Evolutionary conservation across 495 filamentous ascomycete genomes (phyloP).

Genomic region (Penicillium riverlandense): DNA sequence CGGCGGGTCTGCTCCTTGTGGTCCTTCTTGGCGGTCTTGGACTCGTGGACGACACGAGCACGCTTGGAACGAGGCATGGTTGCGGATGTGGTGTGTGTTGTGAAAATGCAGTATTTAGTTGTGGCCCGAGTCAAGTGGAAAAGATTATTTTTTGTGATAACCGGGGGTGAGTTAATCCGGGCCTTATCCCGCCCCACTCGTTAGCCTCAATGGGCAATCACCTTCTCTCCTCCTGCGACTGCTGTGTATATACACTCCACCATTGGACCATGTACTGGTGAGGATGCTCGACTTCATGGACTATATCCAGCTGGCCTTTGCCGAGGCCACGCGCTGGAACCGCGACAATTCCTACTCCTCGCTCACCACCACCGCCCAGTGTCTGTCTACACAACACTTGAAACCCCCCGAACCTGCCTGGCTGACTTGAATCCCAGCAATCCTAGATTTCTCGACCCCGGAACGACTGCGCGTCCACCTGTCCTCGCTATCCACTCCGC

Average conservation of each 20-base stretch:
- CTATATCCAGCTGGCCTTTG: constrained; percentile 90
- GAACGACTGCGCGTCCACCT: constrained; percentile 66
- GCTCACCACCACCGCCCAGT: constrained; percentile 79
- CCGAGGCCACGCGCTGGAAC: constrained; percentile 80
- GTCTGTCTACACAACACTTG: constrained; percentile 29
- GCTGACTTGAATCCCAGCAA: constrained; percentile 38
- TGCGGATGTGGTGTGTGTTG: constrained; percentile 10
- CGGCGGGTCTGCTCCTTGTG: constrained; percentile 81
- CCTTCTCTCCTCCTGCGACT: constrained; percentile 7
- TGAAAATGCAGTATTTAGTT: constrained; percentile 2
- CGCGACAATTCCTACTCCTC: constrained; percentile 87
- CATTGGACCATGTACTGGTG: not conserved
- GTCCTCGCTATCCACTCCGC: constrained; percentile 82
- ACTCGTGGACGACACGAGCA: constrained; percentile 76
- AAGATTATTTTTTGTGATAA: constrained; percentile 35
- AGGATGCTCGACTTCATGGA: constrained; percentile 98
- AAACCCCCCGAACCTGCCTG: not conserved
- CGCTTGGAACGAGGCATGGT: constrained; percentile 97
- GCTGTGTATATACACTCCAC: not conserved
- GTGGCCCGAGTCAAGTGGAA: not conserved
- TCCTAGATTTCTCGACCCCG: constrained; percentile 80
- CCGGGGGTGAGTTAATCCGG: constrained; percentile 32
- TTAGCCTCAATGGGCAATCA: constrained; percentile 29
- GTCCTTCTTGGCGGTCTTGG: constrained; percentile 84
- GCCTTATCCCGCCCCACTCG: constrained; percentile 28